phyloP scores from a whole-genome alignment of 2,329 filamentous ascomycete species.

The Clarireedia sp. region DNA sequence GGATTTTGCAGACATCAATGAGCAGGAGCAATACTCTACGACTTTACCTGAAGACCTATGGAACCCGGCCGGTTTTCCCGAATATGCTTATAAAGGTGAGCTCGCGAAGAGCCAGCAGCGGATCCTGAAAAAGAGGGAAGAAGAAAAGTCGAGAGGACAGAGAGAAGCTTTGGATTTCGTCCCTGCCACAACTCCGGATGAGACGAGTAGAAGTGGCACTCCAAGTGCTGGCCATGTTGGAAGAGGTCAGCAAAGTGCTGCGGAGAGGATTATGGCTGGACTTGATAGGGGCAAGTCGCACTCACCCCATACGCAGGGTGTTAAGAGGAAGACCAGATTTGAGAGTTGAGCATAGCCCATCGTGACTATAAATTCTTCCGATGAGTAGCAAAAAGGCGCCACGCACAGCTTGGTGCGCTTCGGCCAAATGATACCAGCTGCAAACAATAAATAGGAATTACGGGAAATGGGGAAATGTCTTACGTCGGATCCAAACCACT shows the following conservation, averaged over 20 bases:
- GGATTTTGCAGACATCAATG: conserved; percentile 53
- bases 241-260: conserved; percentile 24
- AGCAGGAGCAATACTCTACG: conserved; percentile 56
- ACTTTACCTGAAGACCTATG: conserved; percentile 49
- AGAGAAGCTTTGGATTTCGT: conserved; percentile 29
- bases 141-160: conserved; percentile 26
- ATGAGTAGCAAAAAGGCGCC: not conserved
- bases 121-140: conserved; percentile 26
- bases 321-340: conserved; percentile 30
- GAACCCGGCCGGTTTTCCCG: conserved; percentile 49
- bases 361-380: not conserved
- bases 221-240: conserved; percentile 14
- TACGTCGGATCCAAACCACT: too few species aligned
- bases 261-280: conserved; percentile 30
- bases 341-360: conserved; percentile 22
- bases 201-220: conserved; percentile 21
- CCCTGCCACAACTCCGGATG: conserved; percentile 20
- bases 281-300: conserved; percentile 27
- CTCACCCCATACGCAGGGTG: conserved; percentile 26
- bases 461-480: too few species aligned
- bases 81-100: conserved; percentile 43
- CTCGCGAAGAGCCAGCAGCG: conserved; percentile 40
- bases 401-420: too few species aligned
- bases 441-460: too few species aligned
- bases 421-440: too few species aligned